Evolutionary conservation across 1,284 basidiomycete species (phyloP).

Genomic region (Xanthoconium separans): DNA sequence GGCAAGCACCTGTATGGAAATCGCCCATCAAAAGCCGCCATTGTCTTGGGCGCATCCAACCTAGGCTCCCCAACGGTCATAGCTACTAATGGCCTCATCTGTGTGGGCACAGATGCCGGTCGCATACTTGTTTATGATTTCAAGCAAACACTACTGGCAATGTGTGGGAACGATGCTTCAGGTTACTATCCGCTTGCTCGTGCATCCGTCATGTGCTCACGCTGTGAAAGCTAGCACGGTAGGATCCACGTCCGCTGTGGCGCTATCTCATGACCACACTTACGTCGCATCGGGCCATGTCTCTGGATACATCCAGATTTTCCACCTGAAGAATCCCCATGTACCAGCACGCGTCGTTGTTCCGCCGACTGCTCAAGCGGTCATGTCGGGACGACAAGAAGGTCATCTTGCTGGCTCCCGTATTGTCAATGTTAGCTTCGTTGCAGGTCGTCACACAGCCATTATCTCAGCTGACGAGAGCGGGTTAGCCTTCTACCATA

Average conservation of each 20-base stretch:
- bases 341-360: constrained; percentile 67
- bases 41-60: constrained; percentile 55
- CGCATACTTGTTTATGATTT: constrained; percentile 88
- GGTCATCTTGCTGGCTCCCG: constrained; percentile 87
- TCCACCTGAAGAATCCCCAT: constrained; percentile 72
- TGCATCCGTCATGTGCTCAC: constrained; percentile 17
- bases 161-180: constrained; percentile 69
- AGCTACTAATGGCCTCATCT: constrained; percentile 86
- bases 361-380: constrained; percentile 65
- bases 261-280: constrained; percentile 92
- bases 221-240: constrained; percentile 50
- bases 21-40: constrained; percentile 55
- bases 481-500: constrained; percentile 95
- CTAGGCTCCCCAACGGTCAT: constrained; percentile 77
- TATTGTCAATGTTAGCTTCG: constrained; percentile 87
- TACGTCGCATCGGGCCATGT: constrained; percentile 90
- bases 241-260: constrained; percentile 87
- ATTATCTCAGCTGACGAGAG: constrained; percentile 89
- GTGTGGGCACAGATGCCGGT: constrained; percentile 83
- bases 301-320: constrained; percentile 85
- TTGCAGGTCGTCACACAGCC: constrained; percentile 93
- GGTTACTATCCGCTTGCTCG: constrained; percentile 45
- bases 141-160: constrained; percentile 77
- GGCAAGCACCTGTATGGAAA: constrained; percentile 55
- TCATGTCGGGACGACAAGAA: constrained; percentile 85